Evolutionary conservation across 2,329 filamentous ascomycete species (phyloP).

Genomic region (Emergomyces pasteurianus): DNA sequence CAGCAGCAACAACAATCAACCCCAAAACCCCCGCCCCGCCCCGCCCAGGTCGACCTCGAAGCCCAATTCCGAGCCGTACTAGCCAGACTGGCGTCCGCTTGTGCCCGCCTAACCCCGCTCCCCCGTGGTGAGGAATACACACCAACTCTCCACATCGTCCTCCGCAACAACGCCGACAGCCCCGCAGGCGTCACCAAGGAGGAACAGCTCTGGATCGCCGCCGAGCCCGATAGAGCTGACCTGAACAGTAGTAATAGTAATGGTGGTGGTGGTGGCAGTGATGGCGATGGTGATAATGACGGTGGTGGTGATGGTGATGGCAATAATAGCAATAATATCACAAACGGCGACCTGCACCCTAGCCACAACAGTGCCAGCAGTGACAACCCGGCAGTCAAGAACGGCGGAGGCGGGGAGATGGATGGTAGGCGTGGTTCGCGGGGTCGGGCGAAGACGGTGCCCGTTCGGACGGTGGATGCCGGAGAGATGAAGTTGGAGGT

Average conservation of each 20-base stretch:
- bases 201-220: slow-evolving; percentile 50
- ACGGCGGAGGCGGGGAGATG: background rate
- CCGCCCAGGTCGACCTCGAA: slow-evolving; percentile 30
- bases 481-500: slow-evolving; percentile 56
- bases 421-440: slow-evolving; percentile 19
- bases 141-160: slow-evolving; percentile 39
- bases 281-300: too few species aligned
- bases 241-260: slow-evolving; percentile 15
- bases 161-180: slow-evolving; percentile 35
- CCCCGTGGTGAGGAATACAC: slow-evolving; percentile 37
- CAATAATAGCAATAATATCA: slow-evolving; percentile 11
- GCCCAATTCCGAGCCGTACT: slow-evolving; percentile 39
- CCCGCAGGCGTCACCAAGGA: slow-evolving; percentile 35
- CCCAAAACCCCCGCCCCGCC: background rate
- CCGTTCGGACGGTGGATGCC: slow-evolving; percentile 51
- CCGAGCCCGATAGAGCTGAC: slow-evolving; percentile 37
- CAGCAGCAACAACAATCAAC: slow-evolving; percentile 2
- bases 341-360: slow-evolving; percentile 6
- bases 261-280: too few species aligned
- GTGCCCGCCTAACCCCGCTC: slow-evolving; percentile 31
- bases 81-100: slow-evolving; percentile 32
- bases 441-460: slow-evolving; percentile 45
- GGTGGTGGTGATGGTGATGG: too few species aligned
- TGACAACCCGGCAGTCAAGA: slow-evolving; percentile 1
- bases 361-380: background rate